A percentile compares a stretch with the other conserved stretches of the same genome.
These are phyloP conservation scores for Pestalotiopsis sp. DNA, from an alignment of 2,329 filamentous ascomycete genomes.

Conservation along the genomic window DNA sequence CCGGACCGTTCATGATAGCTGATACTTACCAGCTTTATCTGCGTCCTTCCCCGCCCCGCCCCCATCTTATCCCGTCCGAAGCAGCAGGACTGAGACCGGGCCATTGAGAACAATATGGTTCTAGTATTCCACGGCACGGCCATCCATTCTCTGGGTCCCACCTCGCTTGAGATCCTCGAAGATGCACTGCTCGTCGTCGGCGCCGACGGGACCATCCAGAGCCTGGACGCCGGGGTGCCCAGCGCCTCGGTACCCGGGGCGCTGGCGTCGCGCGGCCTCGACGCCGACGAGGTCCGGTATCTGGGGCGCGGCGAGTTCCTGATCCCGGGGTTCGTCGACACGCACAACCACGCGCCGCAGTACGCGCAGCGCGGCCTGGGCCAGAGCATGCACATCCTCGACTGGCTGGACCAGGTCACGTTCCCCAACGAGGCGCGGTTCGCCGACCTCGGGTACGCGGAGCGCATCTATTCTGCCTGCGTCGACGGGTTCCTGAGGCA, in stretches of 20 bases:
- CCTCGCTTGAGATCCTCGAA: slow-evolving; percentile 37
- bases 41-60: not conserved
- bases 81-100: not conserved
- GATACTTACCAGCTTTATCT: not conserved
- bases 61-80: not conserved
- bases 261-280: slow-evolving; percentile 15
- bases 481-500: slow-evolving; percentile 61
- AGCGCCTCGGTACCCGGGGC: slow-evolving; percentile 15
- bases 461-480: slow-evolving; percentile 48
- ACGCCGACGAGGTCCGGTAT: slow-evolving; percentile 19
- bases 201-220: slow-evolving; percentile 25
- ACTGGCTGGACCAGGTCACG: slow-evolving; percentile 63
- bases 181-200: slow-evolving; percentile 34
- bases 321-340: slow-evolving; percentile 64
- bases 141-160: slow-evolving; percentile 37
- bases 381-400: slow-evolving; percentile 44
- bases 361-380: slow-evolving; percentile 48
- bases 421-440: slow-evolving; percentile 66
- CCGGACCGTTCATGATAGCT: not conserved
- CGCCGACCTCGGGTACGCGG: slow-evolving; percentile 51
- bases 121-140: slow-evolving; percentile 40
- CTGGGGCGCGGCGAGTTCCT: slow-evolving; percentile 49
- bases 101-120: not conserved
- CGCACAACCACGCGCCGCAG: slow-evolving; percentile 67
- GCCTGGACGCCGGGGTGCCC: slow-evolving; percentile 21